These are phyloP conservation scores for Aspergillus viridinutans DNA, from an alignment of 2,329 filamentous ascomycete genomes.

Conservation along the genomic window DNA sequence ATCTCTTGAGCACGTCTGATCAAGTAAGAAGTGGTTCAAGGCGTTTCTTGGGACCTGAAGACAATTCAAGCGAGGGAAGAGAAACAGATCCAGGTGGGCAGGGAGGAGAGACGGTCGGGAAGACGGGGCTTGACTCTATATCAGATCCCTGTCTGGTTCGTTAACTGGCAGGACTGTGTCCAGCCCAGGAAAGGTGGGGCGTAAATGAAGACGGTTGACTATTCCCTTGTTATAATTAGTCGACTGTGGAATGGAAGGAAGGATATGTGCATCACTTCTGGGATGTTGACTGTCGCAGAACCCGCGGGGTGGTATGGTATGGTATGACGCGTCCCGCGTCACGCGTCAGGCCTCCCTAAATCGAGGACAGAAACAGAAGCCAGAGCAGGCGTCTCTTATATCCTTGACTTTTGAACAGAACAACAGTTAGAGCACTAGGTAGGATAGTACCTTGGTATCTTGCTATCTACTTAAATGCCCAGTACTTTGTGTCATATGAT, in stretches of 20 bases:
- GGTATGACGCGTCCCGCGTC: constrained; percentile 24
- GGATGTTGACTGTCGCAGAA: constrained; percentile 16
- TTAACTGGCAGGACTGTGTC: neutral
- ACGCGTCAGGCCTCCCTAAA: constrained; percentile 17
- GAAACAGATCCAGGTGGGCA: neutral
- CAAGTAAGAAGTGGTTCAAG: neutral
- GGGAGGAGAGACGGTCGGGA: constrained; percentile 5
- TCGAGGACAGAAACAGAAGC: neutral
- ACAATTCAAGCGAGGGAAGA: constrained; percentile 1
- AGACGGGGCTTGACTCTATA: constrained; percentile 14
- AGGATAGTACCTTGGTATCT: neutral
- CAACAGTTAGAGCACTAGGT: neutral
- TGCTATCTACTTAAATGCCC: neutral
- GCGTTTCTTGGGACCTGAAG: neutral
- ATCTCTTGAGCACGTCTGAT: neutral
- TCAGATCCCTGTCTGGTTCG: constrained; percentile 13
- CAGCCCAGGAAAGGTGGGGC: constrained; percentile 18
- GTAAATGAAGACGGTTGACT: constrained; percentile 7
- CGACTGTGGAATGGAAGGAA: constrained; percentile 15
- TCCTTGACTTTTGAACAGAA: neutral
- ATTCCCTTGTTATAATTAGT: constrained; percentile 16
- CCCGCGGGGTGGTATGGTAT: constrained; percentile 22
- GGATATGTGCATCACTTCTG: constrained; percentile 10
- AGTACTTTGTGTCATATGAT: neutral
- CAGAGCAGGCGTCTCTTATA: neutral